Percentiles rank a stretch among this genome's conserved stretches.
phyloP scores from a whole-genome alignment of 352 stramenopile species.

The Pilasporangium apinafurcum region DNA sequence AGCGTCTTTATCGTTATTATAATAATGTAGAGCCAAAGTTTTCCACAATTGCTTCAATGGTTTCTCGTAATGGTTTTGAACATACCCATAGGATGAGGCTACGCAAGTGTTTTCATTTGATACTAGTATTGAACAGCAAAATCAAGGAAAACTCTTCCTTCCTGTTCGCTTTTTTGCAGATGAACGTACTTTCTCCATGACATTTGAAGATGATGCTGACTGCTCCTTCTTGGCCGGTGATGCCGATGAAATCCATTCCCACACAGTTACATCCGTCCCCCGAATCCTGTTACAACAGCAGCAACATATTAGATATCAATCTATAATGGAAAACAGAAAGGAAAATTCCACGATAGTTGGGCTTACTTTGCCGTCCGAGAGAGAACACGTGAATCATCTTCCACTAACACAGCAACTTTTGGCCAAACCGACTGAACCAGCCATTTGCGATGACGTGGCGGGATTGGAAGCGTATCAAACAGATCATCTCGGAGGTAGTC shows the following conservation, averaged over 20 bases:
- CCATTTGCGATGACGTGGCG: slow-evolving; percentile 39
- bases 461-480: slow-evolving; percentile 30
- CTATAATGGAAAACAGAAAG: neutral
- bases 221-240: slow-evolving; percentile 26
- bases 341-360: neutral
- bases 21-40: too few relatives aligned
- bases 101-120: too few relatives aligned
- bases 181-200: too few relatives aligned
- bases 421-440: slow-evolving; percentile 52
- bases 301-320: slow-evolving; percentile 3
- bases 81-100: too few relatives aligned
- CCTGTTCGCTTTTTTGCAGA: slow-evolving; percentile 6
- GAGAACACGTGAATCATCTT: slow-evolving; percentile 48
- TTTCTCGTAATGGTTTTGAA: too few relatives aligned
- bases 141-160: slow-evolving; percentile 12
- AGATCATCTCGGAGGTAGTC: slow-evolving; percentile 58
- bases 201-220: too few relatives aligned
- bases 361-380: slow-evolving; percentile 38
- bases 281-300: slow-evolving; percentile 15
- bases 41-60: too few relatives aligned
- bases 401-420: slow-evolving; percentile 39
- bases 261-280: slow-evolving; percentile 40
- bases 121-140: too few relatives aligned
- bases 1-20: too few relatives aligned
- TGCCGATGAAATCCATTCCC: slow-evolving; percentile 53